Evolutionary conservation across 23 red algal genomes (phyloP).

Genomic region (Gracilaria vermiculophylla): DNA sequence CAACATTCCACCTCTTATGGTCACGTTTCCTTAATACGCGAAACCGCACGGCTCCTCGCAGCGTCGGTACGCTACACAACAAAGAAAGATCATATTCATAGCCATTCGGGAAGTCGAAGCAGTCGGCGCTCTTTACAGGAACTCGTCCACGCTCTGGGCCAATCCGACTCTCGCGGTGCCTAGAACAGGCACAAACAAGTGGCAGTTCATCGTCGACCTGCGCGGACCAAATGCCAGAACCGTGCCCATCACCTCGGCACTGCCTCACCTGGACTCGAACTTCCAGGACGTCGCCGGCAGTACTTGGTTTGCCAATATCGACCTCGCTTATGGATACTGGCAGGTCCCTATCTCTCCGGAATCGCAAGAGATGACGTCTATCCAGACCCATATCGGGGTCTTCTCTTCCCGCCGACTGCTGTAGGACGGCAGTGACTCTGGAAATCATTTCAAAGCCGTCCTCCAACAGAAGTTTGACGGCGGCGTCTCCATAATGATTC

Average conservation of each 20-base stretch:
- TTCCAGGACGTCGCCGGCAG: slow-evolving; percentile 9
- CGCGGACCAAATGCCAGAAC: not conserved
- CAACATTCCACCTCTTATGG: not conserved
- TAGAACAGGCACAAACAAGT: not conserved
- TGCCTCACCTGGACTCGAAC: slow-evolving; percentile 27
- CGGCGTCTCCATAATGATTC: not conserved
- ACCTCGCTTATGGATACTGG: slow-evolving; percentile 26
- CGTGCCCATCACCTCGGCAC: not conserved
- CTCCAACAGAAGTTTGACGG: not conserved
- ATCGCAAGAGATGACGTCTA: slow-evolving; percentile 6
- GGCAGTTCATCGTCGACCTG: slow-evolving; percentile 19
- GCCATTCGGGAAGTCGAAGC: not conserved
- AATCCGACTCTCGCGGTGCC: not conserved
- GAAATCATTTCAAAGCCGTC: slow-evolving; percentile 7
- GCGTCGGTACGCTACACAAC: not conserved
- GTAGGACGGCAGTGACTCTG: not conserved
- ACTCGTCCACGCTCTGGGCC: not conserved
- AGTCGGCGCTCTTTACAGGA: not conserved
- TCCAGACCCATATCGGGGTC: not conserved
- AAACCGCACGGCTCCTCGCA: not conserved
- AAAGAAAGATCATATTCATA: not conserved
- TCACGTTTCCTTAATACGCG: not conserved
- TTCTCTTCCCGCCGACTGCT: not conserved
- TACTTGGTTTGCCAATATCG: slow-evolving; percentile 2
- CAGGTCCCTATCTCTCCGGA: not conserved